Conservation (phyloP, 139 green algal species). For the Coccomyxa sp. region DNA sequence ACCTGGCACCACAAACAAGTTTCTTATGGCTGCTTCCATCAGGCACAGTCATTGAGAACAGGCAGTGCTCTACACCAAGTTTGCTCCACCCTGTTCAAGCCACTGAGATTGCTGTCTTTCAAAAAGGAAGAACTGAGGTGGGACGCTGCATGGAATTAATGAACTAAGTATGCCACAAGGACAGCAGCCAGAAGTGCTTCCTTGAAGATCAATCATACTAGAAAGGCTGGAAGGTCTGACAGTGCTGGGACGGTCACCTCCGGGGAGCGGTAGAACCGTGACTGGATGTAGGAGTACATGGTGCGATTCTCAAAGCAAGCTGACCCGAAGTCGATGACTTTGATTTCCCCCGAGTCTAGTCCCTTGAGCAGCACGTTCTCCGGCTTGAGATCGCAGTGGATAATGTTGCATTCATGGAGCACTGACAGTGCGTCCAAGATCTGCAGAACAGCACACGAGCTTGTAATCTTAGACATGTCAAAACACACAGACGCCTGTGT, state of each 20-base stretch:
- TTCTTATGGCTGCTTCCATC: background rate
- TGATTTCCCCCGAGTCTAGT: constrained; percentile 67
- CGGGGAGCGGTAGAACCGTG: constrained; percentile 89
- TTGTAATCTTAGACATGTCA: too few relatives aligned
- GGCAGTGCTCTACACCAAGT: too few relatives aligned
- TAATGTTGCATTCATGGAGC: constrained; percentile 78
- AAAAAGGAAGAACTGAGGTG: too few relatives aligned
- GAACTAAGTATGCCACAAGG: too few relatives aligned
- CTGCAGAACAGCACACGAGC: constrained; percentile 38
- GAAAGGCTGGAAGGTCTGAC: too few relatives aligned
- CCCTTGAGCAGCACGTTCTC: constrained; percentile 93
- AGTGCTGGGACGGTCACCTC: constrained; percentile 48
- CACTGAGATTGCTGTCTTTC: too few relatives aligned
- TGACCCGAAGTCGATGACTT: constrained; percentile 97
- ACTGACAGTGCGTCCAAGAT: constrained; percentile 82
- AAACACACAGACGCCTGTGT: too few relatives aligned
- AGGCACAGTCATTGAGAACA: too few relatives aligned
- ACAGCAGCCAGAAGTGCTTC: too few relatives aligned
- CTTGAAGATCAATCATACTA: too few relatives aligned
- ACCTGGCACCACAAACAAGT: constrained; percentile 43
- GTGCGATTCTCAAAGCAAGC: constrained; percentile 91
- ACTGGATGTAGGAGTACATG: constrained; percentile 98
- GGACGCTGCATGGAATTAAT: too few relatives aligned
- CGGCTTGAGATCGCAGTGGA: constrained; percentile 99
- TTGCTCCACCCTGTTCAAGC: too few relatives aligned